A percentile compares a stretch with the other conserved stretches of the same genome.
Evolutionary conservation across 176 grass and related monocot species (phyloP).

Genomic region (Oryza brachyantha): DNA sequence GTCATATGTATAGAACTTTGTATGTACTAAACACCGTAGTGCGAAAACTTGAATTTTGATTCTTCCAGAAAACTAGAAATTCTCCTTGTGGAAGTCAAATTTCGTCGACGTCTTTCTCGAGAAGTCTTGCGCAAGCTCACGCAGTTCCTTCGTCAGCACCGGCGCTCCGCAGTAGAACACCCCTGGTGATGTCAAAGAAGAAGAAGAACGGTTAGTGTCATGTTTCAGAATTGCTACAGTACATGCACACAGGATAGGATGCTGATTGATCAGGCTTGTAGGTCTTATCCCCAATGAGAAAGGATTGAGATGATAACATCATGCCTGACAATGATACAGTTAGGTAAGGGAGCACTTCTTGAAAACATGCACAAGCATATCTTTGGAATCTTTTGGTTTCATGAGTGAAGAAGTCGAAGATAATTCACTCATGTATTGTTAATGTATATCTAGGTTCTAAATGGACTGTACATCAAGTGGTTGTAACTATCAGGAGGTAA

Average conservation of each 20-base stretch:
- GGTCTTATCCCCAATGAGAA: conserved; percentile 1
- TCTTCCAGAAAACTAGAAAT: conserved; percentile 44
- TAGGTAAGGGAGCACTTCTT: conserved; percentile 10
- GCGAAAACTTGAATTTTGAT: conserved; percentile 9
- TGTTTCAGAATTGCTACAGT: background rate
- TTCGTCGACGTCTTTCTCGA: conserved; percentile 74
- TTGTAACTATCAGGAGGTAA: conserved; percentile 16
- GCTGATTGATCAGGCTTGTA: background rate
- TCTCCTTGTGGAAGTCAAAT: conserved; percentile 96
- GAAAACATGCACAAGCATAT: background rate
- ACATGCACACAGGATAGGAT: background rate
- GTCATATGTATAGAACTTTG: background rate
- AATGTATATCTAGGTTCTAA: background rate
- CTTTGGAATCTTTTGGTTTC: conserved; percentile 3
- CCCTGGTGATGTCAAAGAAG: conserved; percentile 49
- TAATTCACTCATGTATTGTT: background rate
- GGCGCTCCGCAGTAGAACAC: conserved; percentile 93
- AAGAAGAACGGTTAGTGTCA: background rate
- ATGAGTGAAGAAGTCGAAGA: background rate
- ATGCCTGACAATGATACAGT: conserved; percentile 20
- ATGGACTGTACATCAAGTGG: background rate
- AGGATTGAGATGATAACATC: conserved; percentile 3
- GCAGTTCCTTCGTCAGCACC: conserved; percentile 67
- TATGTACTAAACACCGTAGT: conserved; percentile 32
- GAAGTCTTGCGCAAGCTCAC: conserved; percentile 67